Conservation (phyloP, 192 early-diverging fungal genomes). For the Backusella liffmaniae region DNA sequence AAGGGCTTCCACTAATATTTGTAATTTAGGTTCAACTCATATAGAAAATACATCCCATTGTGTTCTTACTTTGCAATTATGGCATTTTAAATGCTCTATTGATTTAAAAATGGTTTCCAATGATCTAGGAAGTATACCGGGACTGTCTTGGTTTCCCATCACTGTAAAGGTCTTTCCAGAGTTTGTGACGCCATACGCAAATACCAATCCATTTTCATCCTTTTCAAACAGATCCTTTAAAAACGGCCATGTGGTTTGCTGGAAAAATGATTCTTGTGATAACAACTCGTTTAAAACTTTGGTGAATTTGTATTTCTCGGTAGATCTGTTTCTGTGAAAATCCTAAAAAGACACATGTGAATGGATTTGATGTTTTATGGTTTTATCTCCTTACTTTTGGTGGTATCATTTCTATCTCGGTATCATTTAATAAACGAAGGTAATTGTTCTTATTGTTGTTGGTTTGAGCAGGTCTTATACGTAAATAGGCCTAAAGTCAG, state of each 20-base stretch:
- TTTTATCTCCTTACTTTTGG: constrained; percentile 27
- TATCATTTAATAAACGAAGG: constrained; percentile 33
- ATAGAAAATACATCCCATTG: background rate
- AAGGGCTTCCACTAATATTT: constrained; percentile 25
- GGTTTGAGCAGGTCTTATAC: constrained; percentile 25
- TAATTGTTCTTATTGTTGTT: constrained; percentile 23
- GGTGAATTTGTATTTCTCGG: constrained; percentile 54
- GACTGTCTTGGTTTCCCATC: constrained; percentile 44
- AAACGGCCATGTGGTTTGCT: constrained; percentile 57
- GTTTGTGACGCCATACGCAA: constrained; percentile 71
- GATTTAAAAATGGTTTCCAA: constrained; percentile 57
- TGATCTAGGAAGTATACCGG: constrained; percentile 59
- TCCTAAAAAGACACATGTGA: constrained; percentile 19
- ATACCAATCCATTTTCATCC: constrained; percentile 59
- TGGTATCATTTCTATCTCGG: constrained; percentile 42
- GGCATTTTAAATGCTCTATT: constrained; percentile 20
- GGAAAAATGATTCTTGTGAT: constrained; percentile 52
- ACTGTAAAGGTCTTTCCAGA: constrained; percentile 73
- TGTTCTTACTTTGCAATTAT: background rate
- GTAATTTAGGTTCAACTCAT: no score
- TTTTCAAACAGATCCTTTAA: constrained; percentile 53
- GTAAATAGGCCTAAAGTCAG: constrained; percentile 24
- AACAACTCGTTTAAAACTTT: constrained; percentile 49
- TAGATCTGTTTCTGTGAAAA: constrained; percentile 29
- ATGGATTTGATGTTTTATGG: background rate